Evolutionary conservation across 306 rosid species (phyloP).

Genomic region (Lathyrus tuberosus): DNA sequence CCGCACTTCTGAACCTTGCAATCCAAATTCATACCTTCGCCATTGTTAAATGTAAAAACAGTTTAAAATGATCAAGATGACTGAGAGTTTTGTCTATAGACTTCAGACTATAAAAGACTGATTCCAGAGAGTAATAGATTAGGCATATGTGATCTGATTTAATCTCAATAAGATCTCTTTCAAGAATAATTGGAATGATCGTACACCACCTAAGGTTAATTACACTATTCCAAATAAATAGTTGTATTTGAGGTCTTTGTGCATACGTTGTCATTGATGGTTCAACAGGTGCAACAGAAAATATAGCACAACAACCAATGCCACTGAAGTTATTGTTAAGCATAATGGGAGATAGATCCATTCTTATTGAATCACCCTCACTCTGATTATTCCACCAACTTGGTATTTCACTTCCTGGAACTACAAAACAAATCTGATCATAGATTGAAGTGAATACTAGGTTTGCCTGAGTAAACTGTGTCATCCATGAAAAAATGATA

Average conservation of each 20-base stretch:
- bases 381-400: conserved; percentile 12
- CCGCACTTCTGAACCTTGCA: not conserved
- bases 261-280: not conserved
- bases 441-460: not conserved
- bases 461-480: not conserved
- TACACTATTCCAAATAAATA: not conserved
- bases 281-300: not conserved
- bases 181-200: not conserved
- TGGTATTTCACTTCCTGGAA: conserved; percentile 29
- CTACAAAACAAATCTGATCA: not conserved
- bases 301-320: not conserved
- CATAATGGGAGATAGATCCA: not conserved
- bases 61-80: no score
- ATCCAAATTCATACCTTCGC: not conserved
- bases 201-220: rapidly evolving
- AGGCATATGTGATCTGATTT: conserved; percentile 1
- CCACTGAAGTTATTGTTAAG: conserved; percentile 1
- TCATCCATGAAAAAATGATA: not conserved
- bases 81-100: not conserved
- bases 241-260: not conserved
- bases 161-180: not conserved
- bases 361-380: not conserved
- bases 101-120: not conserved
- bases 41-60: rapidly evolving
- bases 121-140: not conserved